phyloP scores from a whole-genome alignment of 2,329 filamentous ascomycete species.

The Verticillium nonalfalfae region DNA sequence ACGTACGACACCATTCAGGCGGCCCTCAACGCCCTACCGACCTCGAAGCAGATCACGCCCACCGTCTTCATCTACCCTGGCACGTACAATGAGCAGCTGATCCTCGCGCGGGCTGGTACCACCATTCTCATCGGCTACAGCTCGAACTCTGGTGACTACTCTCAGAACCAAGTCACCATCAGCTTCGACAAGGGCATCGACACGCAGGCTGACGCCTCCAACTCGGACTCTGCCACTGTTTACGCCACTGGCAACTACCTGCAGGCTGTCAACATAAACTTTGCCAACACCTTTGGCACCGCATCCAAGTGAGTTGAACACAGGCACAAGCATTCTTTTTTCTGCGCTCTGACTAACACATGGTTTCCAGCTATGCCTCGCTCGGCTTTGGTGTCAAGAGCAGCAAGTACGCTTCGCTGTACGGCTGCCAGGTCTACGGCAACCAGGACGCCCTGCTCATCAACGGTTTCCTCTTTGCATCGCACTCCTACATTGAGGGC shows the following conservation, averaged over 20 bases:
- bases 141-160: constrained; percentile 24
- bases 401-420: constrained; percentile 28
- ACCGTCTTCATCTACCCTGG: constrained; percentile 21
- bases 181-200: constrained; percentile 22
- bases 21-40: constrained; percentile 12
- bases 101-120: constrained; percentile 27
- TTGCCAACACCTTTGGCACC: constrained; percentile 28
- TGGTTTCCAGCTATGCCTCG: constrained; percentile 19
- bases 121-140: constrained; percentile 32
- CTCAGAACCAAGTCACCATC: constrained; percentile 18
- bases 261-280: constrained; percentile 29
- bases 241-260: constrained; percentile 32
- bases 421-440: constrained; percentile 20
- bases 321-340: background rate
- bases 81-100: constrained; percentile 28
- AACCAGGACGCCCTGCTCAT: constrained; percentile 30
- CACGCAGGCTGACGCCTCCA: constrained; percentile 25
- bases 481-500: constrained; percentile 30
- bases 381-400: constrained; percentile 32
- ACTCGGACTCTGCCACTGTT: constrained; percentile 30
- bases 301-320: constrained; percentile 15
- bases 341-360: background rate
- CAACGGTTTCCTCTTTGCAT: constrained; percentile 28
- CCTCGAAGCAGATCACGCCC: constrained; percentile 22
- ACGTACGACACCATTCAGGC: constrained; percentile 15